These are phyloP conservation scores for Xylaria sp. DNA, from an alignment of 2,329 filamentous ascomycete species.

Conservation along the genomic window DNA sequence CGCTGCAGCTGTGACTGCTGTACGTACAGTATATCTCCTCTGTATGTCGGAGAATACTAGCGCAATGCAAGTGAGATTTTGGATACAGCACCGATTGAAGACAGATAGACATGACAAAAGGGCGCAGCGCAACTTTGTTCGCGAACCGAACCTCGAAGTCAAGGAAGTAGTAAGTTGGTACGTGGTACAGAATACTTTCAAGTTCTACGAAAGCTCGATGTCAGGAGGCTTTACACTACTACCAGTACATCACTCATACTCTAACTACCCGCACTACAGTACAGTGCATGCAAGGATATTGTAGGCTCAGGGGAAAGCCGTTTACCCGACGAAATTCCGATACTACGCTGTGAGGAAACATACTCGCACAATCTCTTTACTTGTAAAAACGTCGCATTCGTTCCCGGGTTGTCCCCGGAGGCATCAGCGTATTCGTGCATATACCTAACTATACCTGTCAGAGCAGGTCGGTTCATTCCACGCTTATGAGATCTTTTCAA, in stretches of 20 bases:
- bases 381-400: not conserved
- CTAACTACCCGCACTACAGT: too few relatives aligned
- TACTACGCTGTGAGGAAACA: too few relatives aligned
- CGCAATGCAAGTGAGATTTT: conserved; percentile 14
- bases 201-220: too few relatives aligned
- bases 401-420: not conserved
- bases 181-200: not conserved
- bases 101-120: conserved; percentile 16
- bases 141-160: not conserved
- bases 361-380: too few relatives aligned
- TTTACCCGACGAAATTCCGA: too few relatives aligned
- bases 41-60: not conserved
- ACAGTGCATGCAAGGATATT: too few relatives aligned
- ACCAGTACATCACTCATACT: too few relatives aligned
- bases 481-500: not conserved
- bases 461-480: not conserved
- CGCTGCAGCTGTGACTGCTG: not conserved
- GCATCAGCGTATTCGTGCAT: not conserved
- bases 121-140: conserved; percentile 1
- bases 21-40: not conserved
- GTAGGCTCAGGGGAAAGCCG: too few relatives aligned
- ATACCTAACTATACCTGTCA: not conserved
- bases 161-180: not conserved
- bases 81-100: conserved; percentile 1
- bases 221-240: too few relatives aligned